These are phyloP conservation scores for Aspergillus luchuensis DNA, from an alignment of 2,329 filamentous ascomycete species.

Conservation along the genomic window DNA sequence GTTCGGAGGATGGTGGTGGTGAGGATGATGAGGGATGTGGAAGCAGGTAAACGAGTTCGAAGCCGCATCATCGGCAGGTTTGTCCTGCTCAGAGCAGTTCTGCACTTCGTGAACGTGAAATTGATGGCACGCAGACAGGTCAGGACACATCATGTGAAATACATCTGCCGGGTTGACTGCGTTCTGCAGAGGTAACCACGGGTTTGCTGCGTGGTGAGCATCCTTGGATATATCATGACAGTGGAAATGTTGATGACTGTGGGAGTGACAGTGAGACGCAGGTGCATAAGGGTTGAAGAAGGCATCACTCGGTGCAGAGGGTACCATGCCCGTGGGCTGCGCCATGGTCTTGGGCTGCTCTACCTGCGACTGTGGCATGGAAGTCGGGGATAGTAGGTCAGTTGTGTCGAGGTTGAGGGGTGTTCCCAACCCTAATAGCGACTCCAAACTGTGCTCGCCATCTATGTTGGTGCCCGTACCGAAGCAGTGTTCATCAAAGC, in stretches of 20 bases:
- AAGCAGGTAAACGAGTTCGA: constrained; percentile 33
- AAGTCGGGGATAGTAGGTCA: constrained; percentile 28
- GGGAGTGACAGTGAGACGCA: constrained; percentile 29
- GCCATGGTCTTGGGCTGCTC: constrained; percentile 27
- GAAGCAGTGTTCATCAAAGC: constrained; percentile 44
- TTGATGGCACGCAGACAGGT: constrained; percentile 31
- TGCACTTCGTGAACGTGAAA: constrained; percentile 27
- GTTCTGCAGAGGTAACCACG: constrained; percentile 29
- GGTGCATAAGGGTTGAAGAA: constrained; percentile 24
- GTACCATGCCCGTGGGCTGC: constrained; percentile 18
- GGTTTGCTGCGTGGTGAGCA: constrained; percentile 20
- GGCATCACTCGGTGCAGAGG: constrained; percentile 17
- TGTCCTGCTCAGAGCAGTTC: constrained; percentile 19
- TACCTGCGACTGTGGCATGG: constrained; percentile 20
- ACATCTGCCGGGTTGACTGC: constrained; percentile 39
- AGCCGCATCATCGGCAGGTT: constrained; percentile 25
- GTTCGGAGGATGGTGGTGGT: constrained; percentile 30
- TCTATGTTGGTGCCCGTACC: constrained; percentile 21
- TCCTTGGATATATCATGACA: constrained; percentile 36
- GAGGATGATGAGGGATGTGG: constrained; percentile 34
- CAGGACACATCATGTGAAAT: constrained; percentile 41
- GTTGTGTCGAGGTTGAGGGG: constrained; percentile 33
- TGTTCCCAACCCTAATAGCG: constrained; percentile 36
- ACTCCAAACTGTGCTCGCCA: constrained; percentile 33
- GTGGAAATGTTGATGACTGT: constrained; percentile 31